phyloP scores from a whole-genome alignment of 495 filamentous ascomycete genomes.

The Penicillium fimorum region DNA sequence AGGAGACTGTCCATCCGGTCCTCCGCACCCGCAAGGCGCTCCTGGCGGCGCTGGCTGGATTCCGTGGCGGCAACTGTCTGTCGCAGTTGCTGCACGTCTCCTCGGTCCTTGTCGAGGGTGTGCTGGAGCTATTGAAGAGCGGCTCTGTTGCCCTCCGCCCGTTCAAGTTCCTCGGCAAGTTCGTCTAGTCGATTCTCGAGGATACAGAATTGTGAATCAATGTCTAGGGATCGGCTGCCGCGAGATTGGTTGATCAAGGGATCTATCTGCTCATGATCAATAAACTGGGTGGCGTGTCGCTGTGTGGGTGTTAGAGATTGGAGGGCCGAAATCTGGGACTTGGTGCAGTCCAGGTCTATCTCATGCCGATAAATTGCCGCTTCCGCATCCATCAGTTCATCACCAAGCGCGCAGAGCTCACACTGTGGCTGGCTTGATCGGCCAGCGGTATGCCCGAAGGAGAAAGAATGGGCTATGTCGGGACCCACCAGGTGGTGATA shows the following conservation, averaged over 20 bases:
- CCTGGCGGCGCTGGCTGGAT: neutral
- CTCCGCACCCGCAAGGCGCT: neutral
- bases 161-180: neutral
- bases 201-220: neutral
- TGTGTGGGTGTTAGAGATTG: too few relatives aligned
- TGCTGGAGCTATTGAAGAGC: neutral
- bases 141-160: neutral
- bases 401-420: too few relatives aligned
- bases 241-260: too few relatives aligned
- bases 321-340: neutral
- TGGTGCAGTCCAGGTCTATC: neutral
- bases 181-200: neutral
- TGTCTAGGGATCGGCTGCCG: neutral
- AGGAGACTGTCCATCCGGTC: neutral
- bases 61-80: neutral
- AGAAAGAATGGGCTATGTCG: neutral
- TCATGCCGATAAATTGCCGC: neutral
- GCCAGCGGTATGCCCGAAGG: neutral
- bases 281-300: neutral
- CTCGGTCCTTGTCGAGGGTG: neutral
- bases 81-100: too few relatives aligned
- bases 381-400: too few relatives aligned
- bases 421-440: too few relatives aligned
- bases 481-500: constrained; percentile 5
- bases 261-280: neutral